Base-by-base conservation (phyloP, 306 rosid species). In the Arachis stenosperma region DNA sequence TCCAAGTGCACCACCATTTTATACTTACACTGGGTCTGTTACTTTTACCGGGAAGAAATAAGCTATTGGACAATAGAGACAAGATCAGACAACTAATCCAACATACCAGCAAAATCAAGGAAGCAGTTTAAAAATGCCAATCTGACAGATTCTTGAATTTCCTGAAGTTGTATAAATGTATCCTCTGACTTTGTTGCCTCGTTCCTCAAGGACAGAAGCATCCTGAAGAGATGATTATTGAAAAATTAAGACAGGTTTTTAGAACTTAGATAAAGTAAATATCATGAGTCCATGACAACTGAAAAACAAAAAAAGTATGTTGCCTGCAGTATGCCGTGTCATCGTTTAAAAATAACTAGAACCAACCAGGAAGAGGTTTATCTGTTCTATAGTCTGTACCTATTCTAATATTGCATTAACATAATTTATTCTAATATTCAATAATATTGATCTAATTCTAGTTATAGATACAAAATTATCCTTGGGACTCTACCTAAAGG, bases 51-150 rank as follows among this genome's bases (percentile, higher is more conserved):
- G 17, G 59, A 70, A 70, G 8, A 62, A 54, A 2, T 39, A 74
- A 6, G 66, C 58, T 40, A 61, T 75, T 42, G 43, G 67, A 54
- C 33, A 76, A 61, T 6, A 52, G 15, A 50, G 9, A 52, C 17
- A 74, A 65, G 52, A 33, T 72, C 27, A 43, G 65, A 76, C 39
- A 73, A 63, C 67, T 70, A 75, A 79, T 52, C 75, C 53, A 61
- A 83, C 86, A 47, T 94, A 94, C 99, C 99, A 74, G 99, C 96
- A 84, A 95, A 91, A 84, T 95, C 96, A 74, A 95, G 85, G 88
- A 91, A 90, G 76, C 97, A 85, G 84, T 91, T 95, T 77, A 95
- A 86, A 90, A 88, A 88, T 69, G 98, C 96, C 65, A 95, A 90
- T 87, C 99, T 87, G 79, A 88, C 89, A 86, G 99, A 90, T 82